A percentile compares a stretch with the other conserved stretches of the same genome.
Evolutionary conservation across 163 green algal species (phyloP).

Genomic region (Prototheca wickerhamii): DNA sequence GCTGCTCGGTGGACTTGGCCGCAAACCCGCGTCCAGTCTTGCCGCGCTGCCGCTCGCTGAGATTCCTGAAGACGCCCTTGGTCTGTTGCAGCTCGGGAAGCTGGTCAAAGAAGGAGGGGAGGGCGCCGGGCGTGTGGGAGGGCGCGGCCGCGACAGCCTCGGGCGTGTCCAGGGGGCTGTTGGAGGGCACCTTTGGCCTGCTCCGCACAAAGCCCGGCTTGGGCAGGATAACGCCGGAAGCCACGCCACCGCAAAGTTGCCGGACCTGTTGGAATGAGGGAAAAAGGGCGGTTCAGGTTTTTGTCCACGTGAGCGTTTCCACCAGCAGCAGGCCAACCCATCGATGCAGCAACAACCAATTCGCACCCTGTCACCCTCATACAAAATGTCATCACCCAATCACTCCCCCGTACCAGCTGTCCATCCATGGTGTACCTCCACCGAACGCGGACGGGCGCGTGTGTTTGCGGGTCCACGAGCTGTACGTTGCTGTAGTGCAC

Average conservation of each 20-base stretch:
- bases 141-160: not conserved
- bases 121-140: slow-evolving; percentile 23
- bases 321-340: too few species aligned
- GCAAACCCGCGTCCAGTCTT: not conserved
- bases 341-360: too few species aligned
- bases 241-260: slow-evolving; percentile 13
- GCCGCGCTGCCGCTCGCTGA: too few species aligned
- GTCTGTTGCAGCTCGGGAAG: not conserved
- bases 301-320: too few species aligned
- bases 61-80: too few species aligned
- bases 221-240: slow-evolving; percentile 30
- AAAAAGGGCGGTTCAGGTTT: too few species aligned
- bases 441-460: slow-evolving; percentile 31
- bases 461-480: slow-evolving; percentile 56
- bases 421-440: slow-evolving; percentile 47
- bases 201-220: slow-evolving; percentile 28
- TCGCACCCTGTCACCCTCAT: too few species aligned
- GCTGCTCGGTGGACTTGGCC: not conserved
- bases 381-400: not conserved
- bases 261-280: not conserved
- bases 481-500: slow-evolving; percentile 66
- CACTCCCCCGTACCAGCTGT: slow-evolving; percentile 20
- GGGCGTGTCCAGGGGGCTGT: slow-evolving; percentile 25
- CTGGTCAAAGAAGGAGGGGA: slow-evolving; percentile 28
- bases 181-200: slow-evolving; percentile 7